Percentiles rank a stretch among this genome's conserved stretches.
Conservation (phyloP, 2,329 filamentous ascomycete genomes). For the Cladosporium sp. region DNA sequence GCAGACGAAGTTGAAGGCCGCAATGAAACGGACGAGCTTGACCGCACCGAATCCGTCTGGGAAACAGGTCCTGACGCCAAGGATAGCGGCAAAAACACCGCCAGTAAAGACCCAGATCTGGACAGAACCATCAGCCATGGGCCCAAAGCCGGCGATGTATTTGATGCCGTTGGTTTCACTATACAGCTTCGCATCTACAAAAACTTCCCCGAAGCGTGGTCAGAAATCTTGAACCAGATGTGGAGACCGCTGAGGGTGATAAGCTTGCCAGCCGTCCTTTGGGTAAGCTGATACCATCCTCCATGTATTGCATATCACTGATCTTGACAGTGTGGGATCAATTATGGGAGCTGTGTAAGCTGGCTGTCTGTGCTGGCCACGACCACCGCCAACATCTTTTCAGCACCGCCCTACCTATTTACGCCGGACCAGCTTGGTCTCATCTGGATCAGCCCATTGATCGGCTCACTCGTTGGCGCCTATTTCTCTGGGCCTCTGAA, state of each 20-base stretch:
- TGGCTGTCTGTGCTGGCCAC: constrained; percentile 57
- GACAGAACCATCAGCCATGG: neutral
- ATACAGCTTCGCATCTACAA: constrained; percentile 51
- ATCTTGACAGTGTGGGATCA: neutral
- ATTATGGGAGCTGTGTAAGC: neutral
- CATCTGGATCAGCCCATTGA: constrained; percentile 49
- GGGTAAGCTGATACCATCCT: neutral
- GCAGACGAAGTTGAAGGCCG: neutral
- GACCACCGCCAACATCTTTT: constrained; percentile 41
- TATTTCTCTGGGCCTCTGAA: constrained; percentile 30
- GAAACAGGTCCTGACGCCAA: neutral
- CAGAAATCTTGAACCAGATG: constrained; percentile 3
- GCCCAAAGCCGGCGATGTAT: constrained; percentile 9
- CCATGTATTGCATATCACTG: neutral
- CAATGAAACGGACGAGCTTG: neutral
- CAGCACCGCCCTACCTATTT: neutral
- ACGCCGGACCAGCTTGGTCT: constrained; percentile 42
- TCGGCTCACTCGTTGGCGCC: constrained; percentile 39
- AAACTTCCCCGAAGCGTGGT: constrained; percentile 35
- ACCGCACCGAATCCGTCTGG: neutral
- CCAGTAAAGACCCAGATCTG: neutral
- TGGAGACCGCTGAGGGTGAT: constrained; percentile 4
- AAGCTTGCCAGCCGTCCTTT: neutral
- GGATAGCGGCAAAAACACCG: neutral
- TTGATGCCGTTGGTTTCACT: constrained; percentile 10